These are phyloP conservation scores for Euphrasia arctica DNA, from an alignment of 305 asterid species.

Conservation along the genomic window DNA sequence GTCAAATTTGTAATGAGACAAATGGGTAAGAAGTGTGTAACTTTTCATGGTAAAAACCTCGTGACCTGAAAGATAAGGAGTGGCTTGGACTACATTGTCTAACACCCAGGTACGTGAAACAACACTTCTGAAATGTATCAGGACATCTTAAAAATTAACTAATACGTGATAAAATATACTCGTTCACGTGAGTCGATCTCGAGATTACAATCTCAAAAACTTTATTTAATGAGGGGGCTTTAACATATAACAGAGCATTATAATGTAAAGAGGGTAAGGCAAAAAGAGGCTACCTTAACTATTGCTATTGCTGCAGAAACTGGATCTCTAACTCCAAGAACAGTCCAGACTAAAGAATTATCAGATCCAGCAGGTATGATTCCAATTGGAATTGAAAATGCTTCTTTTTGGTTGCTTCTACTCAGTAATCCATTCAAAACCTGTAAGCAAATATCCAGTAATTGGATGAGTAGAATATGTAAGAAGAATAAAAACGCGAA, in stretches of 20 bases:
- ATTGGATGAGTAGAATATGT: slow-evolving; percentile 9
- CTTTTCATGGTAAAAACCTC: slow-evolving; percentile 2
- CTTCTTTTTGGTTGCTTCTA: slow-evolving; percentile 92
- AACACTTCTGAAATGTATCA: not conserved
- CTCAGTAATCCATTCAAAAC: slow-evolving; percentile 92
- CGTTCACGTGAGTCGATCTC: slow-evolving; percentile 2
- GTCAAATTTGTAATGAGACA: slow-evolving; percentile 3
- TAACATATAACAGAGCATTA: slow-evolving; percentile 14
- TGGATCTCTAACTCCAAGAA: slow-evolving; percentile 96
- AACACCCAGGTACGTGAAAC: not conserved
- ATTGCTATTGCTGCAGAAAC: slow-evolving; percentile 90
- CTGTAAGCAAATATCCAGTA: slow-evolving; percentile 38
- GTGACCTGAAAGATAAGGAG: slow-evolving; percentile 12
- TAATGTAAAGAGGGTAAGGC: slow-evolving; percentile 14
- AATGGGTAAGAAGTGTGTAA: not conserved
- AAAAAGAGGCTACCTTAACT: slow-evolving; percentile 61
- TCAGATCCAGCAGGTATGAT: slow-evolving; percentile 99
- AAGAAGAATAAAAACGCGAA: not conserved
- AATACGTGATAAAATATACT: slow-evolving; percentile 9
- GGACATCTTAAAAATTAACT: slow-evolving; percentile 2
- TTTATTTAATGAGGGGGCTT: slow-evolving; percentile 13
- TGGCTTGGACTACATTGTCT: slow-evolving; percentile 13
- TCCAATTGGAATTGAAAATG: slow-evolving; percentile 91
- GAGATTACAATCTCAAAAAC: slow-evolving; percentile 15
- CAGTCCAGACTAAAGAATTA: slow-evolving; percentile 95